A percentile compares a stretch with the other conserved stretches of the same genome.
Conservation (phyloP, 2,329 filamentous ascomycete species). For the Herpomyces periplanetae region DNA sequence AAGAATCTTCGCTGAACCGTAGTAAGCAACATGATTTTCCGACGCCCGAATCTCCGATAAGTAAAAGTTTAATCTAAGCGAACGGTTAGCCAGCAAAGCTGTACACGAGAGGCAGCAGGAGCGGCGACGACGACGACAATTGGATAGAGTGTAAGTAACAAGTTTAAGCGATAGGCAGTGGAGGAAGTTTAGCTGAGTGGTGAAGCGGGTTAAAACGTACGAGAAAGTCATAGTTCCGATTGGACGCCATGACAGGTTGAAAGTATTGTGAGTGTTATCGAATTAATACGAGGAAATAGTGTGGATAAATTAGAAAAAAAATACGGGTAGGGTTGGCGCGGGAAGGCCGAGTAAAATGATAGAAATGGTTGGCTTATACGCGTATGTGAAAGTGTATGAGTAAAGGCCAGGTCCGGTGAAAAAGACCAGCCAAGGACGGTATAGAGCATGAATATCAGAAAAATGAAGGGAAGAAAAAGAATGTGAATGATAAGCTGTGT, state of each 20-base stretch:
- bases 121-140: conserved; percentile 1
- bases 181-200: conserved; percentile 3
- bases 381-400: conserved; percentile 2
- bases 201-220: conserved; percentile 14
- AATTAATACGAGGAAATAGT: background rate
- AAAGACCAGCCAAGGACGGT: conserved; percentile 4
- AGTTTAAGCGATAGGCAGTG: conserved; percentile 2
- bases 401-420: conserved; percentile 7
- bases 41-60: conserved; percentile 84
- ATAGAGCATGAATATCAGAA: conserved; percentile 4
- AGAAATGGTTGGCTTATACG: conserved; percentile 1
- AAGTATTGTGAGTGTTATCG: conserved; percentile 2
- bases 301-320: conserved; percentile 2
- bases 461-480: too few relatives aligned
- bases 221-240: conserved; percentile 96
- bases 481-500: conserved; percentile 3
- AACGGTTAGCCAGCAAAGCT: conserved; percentile 3
- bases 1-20: conserved; percentile 86
- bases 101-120: conserved; percentile 1
- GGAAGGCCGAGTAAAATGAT: conserved; percentile 1
- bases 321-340: conserved; percentile 1
- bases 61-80: conserved; percentile 57
- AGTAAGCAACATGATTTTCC: conserved; percentile 90
- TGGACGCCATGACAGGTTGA: conserved; percentile 32
- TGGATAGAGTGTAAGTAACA: conserved; percentile 4